Percentiles rank a stretch among this genome's conserved stretches.
phyloP scores from a whole-genome alignment of 208 protist species.

The Leishmania gerbilli region DNA sequence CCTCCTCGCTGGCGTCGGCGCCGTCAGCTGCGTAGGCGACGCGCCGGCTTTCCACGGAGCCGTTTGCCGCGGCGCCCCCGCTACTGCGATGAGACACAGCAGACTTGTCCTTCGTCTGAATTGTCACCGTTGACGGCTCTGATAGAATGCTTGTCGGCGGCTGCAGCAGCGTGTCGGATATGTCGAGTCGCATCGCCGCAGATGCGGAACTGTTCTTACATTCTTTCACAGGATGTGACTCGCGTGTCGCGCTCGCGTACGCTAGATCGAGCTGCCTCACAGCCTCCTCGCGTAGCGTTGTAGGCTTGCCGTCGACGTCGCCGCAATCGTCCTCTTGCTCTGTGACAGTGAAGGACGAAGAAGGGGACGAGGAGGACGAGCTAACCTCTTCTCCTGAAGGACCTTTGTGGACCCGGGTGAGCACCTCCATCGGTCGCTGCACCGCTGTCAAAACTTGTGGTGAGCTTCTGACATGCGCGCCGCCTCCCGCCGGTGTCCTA shows the following conservation, averaged over 20 bases:
- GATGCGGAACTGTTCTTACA: neutral
- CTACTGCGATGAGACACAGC: no score
- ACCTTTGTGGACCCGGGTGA: neutral
- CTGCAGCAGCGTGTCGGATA: slow-evolving; percentile 30
- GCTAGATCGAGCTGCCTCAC: slow-evolving; percentile 1
- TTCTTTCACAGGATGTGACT: neutral
- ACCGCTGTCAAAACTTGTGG: neutral
- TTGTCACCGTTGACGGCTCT: slow-evolving; percentile 9
- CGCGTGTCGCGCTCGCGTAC: neutral
- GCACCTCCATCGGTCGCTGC: neutral
- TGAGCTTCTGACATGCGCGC: neutral
- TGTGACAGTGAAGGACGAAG: neutral
- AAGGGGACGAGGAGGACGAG: slow-evolving; percentile 1
- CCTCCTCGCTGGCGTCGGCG: slow-evolving; percentile 1
- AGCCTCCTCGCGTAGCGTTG: neutral
- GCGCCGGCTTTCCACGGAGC: neutral
- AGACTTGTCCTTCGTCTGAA: neutral
- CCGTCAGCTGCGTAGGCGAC: neutral
- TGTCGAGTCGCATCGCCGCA: neutral
- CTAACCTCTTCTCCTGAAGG: neutral
- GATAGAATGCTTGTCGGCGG: slow-evolving; percentile 33
- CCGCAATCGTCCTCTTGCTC: neutral
- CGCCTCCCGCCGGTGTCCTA: neutral
- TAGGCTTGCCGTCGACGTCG: neutral
- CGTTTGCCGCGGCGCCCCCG: neutral